Evolutionary conservation across 768 basidiomycete species (phyloP), one percentile per base, ranked within the genome.

Genomic region (Leccinum pellstonianum): DNA sequence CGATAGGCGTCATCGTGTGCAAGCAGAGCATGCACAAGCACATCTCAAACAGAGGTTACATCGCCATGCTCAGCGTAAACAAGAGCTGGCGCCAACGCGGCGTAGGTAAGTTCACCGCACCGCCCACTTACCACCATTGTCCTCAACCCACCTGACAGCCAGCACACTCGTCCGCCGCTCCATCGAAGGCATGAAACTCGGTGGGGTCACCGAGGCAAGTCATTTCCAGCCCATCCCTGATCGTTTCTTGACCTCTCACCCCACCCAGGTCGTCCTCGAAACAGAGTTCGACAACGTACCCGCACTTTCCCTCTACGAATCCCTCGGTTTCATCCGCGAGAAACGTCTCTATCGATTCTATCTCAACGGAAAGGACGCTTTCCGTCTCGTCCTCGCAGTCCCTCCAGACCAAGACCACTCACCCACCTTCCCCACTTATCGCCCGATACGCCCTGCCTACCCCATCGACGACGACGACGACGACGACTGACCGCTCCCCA

Each of bases 311-410:
- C 79, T 99, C 12, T 98, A 98, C 76, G 90, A 90, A 61, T 87
- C 89, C 7, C 82, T 98, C 48, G 97, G 97, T 0, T 99, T 99
- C 76, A 90, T 98, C 25, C 86, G 93, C 46, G 95, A 98, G 78
- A 98, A 98, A 72, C 86, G 95, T 4, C 80, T 99, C 17, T 87
- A 89, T 71, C 85, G 97, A 1, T 99, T 98, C 76, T 98, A 99
- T 69, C 84, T 98, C 64, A 99, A 97, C 70, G 93, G 93, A 50
- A 98, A 98, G 75, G 95, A 98, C 70, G 95, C 95, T 0, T 97
- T 92, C 68, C 81, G 93, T 41, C 84, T 95, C 52, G 84, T 91
- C 21, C 84, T 91, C 49, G 76, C 82, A 31, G 74, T 91, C 5
- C 81, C 85, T 5, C 69, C 73, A 6, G 75, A 73, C 31, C 61